Evolutionary conservation across 495 filamentous ascomycete species (phyloP), one percentile per base, ranked within the genome.

Genomic region (Penicillium angulare): DNA sequence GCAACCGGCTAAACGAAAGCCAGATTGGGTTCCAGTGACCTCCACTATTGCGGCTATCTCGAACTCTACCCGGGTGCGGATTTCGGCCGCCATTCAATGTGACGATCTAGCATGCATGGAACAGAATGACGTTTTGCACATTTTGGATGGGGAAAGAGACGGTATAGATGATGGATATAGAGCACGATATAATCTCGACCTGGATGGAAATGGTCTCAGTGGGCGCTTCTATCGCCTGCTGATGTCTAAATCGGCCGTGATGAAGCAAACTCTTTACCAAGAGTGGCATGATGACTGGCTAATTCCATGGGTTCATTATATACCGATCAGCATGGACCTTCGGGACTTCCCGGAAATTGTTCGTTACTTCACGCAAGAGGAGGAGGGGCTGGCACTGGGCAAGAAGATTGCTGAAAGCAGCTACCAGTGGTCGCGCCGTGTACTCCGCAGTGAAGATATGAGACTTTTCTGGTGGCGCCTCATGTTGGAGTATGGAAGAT

Each of bases 221-320:
- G 79, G 76, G 3, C 65, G 81, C 1, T 84, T 72, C 54, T 74
- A 76, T 27, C 50, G 68, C 68, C 8, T 67, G 81, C 7, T 61
- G 81, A 18, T 66, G 69, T 2, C 73, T 68, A 61, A 66, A 8
- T 66, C 61, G 23, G 51, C 63, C 3, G 68, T 69, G 2, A 50
- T 84, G 27, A 83, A 81, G 47, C 56, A 72, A 47, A 78, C 72
- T 0, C 50, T 80, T 5, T 67, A 79, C 34, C 61, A 69, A 17
- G 81, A 84, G 61, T 84, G 80, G 81, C 80, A 82, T 53, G 75
- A 81, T 18, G 71, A 77, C 10, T 59, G 76, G 2, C 60, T 83
- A 15, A 33, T 76, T 16, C 78, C 81, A 0, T 84, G 81, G 81
- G 63, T 78, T 9, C 79, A 83, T 53, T 82, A 76, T 47, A 65